These are phyloP conservation scores for Dunaliella primolecta DNA, from an alignment of 139 green algal genomes.

Conservation along the genomic window DNA sequence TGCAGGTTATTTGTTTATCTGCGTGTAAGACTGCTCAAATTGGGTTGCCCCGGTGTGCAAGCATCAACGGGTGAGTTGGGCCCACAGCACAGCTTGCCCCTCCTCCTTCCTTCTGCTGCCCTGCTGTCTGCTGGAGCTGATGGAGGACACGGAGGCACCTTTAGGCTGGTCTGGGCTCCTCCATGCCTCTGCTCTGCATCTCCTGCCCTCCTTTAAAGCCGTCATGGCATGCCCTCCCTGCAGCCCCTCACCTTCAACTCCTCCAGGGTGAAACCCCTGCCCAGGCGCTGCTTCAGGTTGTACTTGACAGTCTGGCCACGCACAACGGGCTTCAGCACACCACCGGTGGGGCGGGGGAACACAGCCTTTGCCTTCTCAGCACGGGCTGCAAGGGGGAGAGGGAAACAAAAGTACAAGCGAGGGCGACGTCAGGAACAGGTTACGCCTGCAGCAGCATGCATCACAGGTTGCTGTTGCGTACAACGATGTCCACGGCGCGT, in stretches of 20 bases:
- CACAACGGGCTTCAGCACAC: conserved; percentile 87
- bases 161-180: neutral
- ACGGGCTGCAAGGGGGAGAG: conserved; percentile 64
- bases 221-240: neutral
- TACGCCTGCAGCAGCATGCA: too few species aligned
- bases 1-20: too few species aligned
- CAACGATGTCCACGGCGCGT: too few species aligned
- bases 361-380: conserved; percentile 84
- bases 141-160: neutral
- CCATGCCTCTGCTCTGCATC: neutral
- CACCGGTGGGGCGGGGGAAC: conserved; percentile 90
- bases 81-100: neutral
- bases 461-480: too few species aligned
- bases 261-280: conserved; percentile 94
- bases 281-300: conserved; percentile 91
- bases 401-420: conserved; percentile 8
- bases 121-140: neutral
- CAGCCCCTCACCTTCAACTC: conserved; percentile 91
- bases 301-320: conserved; percentile 90
- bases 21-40: too few species aligned
- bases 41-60: too few species aligned
- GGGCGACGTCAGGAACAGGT: neutral
- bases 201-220: neutral
- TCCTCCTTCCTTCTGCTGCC: neutral
- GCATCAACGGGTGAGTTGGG: neutral